Conservation (phyloP, 768 basidiomycete species). For the Trametes villosa region DNA sequence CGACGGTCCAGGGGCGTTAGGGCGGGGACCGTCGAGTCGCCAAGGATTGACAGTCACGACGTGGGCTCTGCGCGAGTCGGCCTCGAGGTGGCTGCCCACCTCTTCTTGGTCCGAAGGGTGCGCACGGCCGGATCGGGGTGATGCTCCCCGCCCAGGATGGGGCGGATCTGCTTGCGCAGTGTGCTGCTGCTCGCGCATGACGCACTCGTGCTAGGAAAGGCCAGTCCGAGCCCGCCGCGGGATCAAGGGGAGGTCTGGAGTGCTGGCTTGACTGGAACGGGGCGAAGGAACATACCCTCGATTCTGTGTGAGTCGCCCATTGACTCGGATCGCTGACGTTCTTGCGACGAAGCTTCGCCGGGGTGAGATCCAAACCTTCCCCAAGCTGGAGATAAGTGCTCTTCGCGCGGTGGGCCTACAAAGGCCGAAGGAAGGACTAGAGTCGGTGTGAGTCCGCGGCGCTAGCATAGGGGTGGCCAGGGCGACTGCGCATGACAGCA, state of each 20-base stretch:
- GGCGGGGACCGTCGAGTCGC: conserved; percentile 9
- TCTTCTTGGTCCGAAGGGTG: conserved; percentile 6
- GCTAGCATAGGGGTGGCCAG: background rate
- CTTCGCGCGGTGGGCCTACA: conserved; percentile 1
- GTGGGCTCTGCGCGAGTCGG: background rate
- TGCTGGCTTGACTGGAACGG: background rate
- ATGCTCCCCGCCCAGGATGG: conserved; percentile 1
- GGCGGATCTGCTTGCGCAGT: background rate
- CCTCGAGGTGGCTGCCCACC: conserved; percentile 5
- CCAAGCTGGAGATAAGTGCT: conserved; percentile 3
- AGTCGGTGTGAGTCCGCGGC: conserved; percentile 9
- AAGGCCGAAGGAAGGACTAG: conserved; percentile 7
- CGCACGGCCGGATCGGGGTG: background rate
- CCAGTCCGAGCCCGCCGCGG: background rate
- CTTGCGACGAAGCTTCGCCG: background rate
- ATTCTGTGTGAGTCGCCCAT: background rate
- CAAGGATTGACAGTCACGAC: background rate
- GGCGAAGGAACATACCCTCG: background rate
- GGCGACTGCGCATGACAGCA: conserved; percentile 1
- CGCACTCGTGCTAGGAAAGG: background rate
- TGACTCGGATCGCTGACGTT: background rate
- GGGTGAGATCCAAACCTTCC: conserved; percentile 12
- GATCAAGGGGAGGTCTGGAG: background rate
- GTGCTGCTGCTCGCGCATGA: background rate
- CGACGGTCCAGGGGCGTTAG: background rate